Evolutionary conservation across 208 protist species (phyloP), one percentile per base, ranked within the genome.

Genomic region (Crithidia acanthocephali): DNA sequence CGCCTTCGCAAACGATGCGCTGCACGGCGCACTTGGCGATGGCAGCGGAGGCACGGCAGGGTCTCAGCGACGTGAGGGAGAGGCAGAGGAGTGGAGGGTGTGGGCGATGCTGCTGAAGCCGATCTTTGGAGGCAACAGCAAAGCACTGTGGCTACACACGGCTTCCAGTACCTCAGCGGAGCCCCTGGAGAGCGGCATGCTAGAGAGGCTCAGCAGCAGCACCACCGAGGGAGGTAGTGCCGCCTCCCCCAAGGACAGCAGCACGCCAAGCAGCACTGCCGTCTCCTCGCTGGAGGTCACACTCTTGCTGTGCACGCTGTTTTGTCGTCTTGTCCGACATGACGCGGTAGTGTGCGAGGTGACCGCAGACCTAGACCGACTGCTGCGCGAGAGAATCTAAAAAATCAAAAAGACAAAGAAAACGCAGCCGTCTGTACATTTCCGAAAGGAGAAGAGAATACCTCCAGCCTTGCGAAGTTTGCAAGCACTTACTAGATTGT

Each of bases 51-150:
- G n/a, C n/a, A n/a, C n/a, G n/a, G 44, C 13, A 20, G 44, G 35
- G 35, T 13, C 35, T 40, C 35, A 28, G 20, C 10, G 37, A 33
- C 9, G 22, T 6, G 3, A 37, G 10, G 65, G 8, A 2, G 51
- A 32, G 23, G 5, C 30, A 15, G 65, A n/a, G 8, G 59, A 47
- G 33, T 78, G 72, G 72, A 10, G n/a, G 22, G 27, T 72, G 13
- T 78, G 72, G 44, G 78, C 61, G 22, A 69, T 68, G 4, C 65
- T 91, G 32, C 70, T 94, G 18, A 48, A 72, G 11, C 75, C 87
- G 13, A 63, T 85, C 0, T 86, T 94, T 59, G 88, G 89, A 27
- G 89, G 89, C 13, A 90, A 85, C 75, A 79, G 74, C 68, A 88
- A 86, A 44, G 71, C 85, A 9, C 10, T 83, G 37, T 78, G 72